phyloP scores from a whole-genome alignment of 1,284 basidiomycete genomes.

The Sporisorium graminicola region DNA sequence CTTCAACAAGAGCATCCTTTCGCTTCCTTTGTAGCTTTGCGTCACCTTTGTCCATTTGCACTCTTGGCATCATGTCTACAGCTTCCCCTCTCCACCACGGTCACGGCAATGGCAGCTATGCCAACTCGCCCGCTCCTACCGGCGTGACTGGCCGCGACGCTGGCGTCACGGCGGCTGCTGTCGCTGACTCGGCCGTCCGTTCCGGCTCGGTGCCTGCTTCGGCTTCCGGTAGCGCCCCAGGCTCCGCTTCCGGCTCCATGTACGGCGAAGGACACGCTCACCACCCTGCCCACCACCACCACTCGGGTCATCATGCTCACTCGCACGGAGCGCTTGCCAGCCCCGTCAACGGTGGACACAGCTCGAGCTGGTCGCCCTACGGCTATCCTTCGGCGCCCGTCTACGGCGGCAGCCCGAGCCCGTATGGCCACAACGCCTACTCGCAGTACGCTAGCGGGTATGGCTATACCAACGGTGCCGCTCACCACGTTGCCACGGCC shows the following conservation, averaged over 20 bases:
- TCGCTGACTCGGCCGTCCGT: slow-evolving; percentile 45
- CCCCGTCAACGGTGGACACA: slow-evolving; percentile 52
- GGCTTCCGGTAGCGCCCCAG: slow-evolving; percentile 49
- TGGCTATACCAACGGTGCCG: slow-evolving; percentile 47
- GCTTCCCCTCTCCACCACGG: slow-evolving; percentile 56
- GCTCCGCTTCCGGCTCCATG: slow-evolving; percentile 48
- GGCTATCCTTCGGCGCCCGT: slow-evolving; percentile 53
- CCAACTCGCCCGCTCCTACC: slow-evolving; percentile 50
- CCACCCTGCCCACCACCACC: slow-evolving; percentile 45
- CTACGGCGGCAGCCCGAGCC: slow-evolving; percentile 49
- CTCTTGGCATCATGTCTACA: slow-evolving; percentile 38
- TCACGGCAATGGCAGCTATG: slow-evolving; percentile 49
- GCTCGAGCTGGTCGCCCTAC: slow-evolving; percentile 54
- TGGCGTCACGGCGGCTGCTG: slow-evolving; percentile 42
- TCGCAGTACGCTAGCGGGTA: slow-evolving; percentile 54
- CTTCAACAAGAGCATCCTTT: neutral
- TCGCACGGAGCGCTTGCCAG: slow-evolving; percentile 43
- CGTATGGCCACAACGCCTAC: slow-evolving; percentile 54
- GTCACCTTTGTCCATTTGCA: neutral
- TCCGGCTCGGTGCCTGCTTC: slow-evolving; percentile 48
- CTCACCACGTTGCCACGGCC: slow-evolving; percentile 45
- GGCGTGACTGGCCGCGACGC: slow-evolving; percentile 40
- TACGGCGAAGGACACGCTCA: slow-evolving; percentile 52
- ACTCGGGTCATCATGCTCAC: slow-evolving; percentile 42
- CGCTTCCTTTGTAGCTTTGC: neutral